phyloP scores from a whole-genome alignment of 495 filamentous ascomycete genomes.

The Penicillium cinerascens region DNA sequence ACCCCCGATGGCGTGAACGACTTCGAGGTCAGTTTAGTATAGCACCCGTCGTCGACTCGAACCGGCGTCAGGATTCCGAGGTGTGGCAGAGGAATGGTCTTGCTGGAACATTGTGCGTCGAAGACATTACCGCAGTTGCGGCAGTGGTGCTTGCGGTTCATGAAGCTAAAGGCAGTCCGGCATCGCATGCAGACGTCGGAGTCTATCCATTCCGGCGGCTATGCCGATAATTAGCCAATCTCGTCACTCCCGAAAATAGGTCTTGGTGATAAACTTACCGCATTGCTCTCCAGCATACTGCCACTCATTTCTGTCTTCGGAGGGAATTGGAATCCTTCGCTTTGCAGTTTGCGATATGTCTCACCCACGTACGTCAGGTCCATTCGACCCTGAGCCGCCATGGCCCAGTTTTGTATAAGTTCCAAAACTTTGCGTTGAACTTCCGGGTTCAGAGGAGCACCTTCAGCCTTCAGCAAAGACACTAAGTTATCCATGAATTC shows the following conservation, averaged over 20 bases:
- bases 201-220: constrained; percentile 97
- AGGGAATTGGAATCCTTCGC: constrained; percentile 85
- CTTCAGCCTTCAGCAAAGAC: constrained; percentile 79
- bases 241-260: not conserved
- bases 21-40: constrained; percentile 82
- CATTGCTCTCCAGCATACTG: constrained; percentile 95
- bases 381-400: constrained; percentile 79
- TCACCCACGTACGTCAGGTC: constrained; percentile 83
- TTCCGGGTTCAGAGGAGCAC: constrained; percentile 72
- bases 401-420: constrained; percentile 90
- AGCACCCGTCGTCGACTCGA: constrained; percentile 95
- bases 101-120: constrained; percentile 87
- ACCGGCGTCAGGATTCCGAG: constrained; percentile 89
- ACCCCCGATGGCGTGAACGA: constrained; percentile 38
- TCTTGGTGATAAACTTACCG: constrained; percentile 53
- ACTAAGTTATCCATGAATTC: constrained; percentile 98
- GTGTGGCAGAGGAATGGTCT: constrained; percentile 83
- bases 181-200: constrained; percentile 99
- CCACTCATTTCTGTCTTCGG: constrained; percentile 82
- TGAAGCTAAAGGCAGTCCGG: constrained; percentile 91
- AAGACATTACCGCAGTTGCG: constrained; percentile 97
- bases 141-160: constrained; percentile 96
- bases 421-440: constrained; percentile 89
- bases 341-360: constrained; percentile 75
- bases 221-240: constrained; percentile 11